Evolutionary conservation across 108 stramenopile genomes (phyloP), one percentile per base, ranked within the genome.

Genomic region (Nannochloropsis gaditana): DNA sequence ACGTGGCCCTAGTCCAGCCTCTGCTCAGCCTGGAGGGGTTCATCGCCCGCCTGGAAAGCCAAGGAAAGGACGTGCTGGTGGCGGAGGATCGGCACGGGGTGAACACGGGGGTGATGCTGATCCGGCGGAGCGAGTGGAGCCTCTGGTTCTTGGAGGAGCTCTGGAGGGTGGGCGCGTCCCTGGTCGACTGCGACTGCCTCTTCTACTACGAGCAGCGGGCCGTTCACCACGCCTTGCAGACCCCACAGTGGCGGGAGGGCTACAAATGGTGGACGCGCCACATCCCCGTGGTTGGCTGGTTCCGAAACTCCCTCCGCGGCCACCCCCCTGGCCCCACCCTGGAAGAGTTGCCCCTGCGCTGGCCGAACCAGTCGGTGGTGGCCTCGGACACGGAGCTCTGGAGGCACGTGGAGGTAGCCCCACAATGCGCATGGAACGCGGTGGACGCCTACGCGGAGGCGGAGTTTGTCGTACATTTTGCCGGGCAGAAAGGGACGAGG

Each of bases 31-130:
- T 82, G 82, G 82, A 82, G 82, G 45, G 45, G 44, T 45, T 9
- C 0, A 21, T 82, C 19, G 82, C 19, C 19, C 15, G 44, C 19
- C 9, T 45, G 82, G 45, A 82, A 21, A 21, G 9, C 19, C 19
- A 73, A 73, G 2, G 8, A n/a, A 73, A 73, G 59, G 82, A 82
- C 21, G 17, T 82, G 3, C 4, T 82, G 45, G 45, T 82, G 15
- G 45, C 82, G 45, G 82, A 82, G 44, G 82, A 82, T 21, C 19
- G 82, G 82, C 17, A 82, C 82, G 82, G 82, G 43, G 44, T 82
- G 82, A 82, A 82, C 45, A 82, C 82, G 45, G 82, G 82, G 3
- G 82, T 82, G 43, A 45, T 82, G 44, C 21, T 82, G 43, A 21
- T 82, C 15, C 3, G 82, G 19, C 15, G 21, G 44, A 45, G 44